Base-by-base conservation (phyloP, 805 yeast species). In the Citeromyces matritensis region DNA sequence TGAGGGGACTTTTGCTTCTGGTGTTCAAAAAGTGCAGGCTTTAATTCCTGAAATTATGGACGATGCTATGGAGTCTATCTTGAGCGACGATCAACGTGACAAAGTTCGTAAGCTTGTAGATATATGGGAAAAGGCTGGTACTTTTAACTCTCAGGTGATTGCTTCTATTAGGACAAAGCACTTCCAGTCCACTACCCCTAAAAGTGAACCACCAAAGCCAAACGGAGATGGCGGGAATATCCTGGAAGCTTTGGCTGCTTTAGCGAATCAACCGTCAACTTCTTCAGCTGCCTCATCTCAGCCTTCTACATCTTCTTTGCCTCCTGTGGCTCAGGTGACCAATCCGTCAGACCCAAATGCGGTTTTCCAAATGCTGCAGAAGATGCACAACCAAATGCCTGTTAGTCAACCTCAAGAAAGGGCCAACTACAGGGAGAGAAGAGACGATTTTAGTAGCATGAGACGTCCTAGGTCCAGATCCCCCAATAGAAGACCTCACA, bases 81-180 rank as follows among this genome's bases (percentile, higher is more conserved):
- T 48, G 36, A 51, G 41, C 37, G 63, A 57, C 34, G 80, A 63
- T 47, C 80, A 61, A 53, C 69, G 53, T 48, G 84, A 73, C 36
- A 91, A 86, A 52, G 70, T 85, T 42, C 61, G 74, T 44, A 88
- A 85, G 55, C 64, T 91, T 42, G 68, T 91, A 41, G 94, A 83
- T 39, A 86, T 91, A 44, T 91, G 98, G 98, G 82, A 73, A 42
- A 73, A 82, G 40, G 78, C 85, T 24, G 73, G 71, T 27, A 79
- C 95, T 10, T 88, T 91, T 55, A 61, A 63, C 34, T 66, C 69
- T 27, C 60, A 63, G 26, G 56, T 64, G 23, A 58, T 91, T 34
- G 53, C 63, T 29, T 48, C 63, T 12, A 65, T 83, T 36, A 69
- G 75, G 47, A 52, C 60, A 9, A 74, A 68, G 45, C 69, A 69